A percentile compares a stretch with the other conserved stretches of the same genome.
Evolutionary conservation across 257 asterid species (phyloP).

Genomic region (Striga asiatica): DNA sequence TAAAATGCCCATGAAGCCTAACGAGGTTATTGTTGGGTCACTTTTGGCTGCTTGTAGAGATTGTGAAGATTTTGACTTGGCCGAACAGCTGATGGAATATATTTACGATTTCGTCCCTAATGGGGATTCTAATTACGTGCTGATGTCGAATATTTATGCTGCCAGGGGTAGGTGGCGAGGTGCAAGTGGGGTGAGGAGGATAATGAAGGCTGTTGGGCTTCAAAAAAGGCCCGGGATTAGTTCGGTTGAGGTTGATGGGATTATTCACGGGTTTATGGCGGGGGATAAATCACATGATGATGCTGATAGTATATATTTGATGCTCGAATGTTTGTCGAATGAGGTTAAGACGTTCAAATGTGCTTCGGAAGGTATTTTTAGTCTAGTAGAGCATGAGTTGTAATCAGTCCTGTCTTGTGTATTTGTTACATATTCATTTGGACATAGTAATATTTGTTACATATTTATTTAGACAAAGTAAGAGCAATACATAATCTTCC

Average conservation of each 20-base stretch:
- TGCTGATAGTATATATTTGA: conserved; percentile 22
- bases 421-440: not conserved
- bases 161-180: conserved; percentile 61
- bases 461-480: not conserved
- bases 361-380: conserved; percentile 15
- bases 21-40: conserved; percentile 62
- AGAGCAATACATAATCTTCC: conserved; percentile 4
- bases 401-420: not conserved
- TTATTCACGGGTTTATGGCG: conserved; percentile 39
- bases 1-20: conserved; percentile 62
- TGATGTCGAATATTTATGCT: conserved; percentile 65
- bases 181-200: conserved; percentile 60
- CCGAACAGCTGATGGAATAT: conserved; percentile 44
- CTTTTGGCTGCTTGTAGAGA: conserved; percentile 55
- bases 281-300: conserved; percentile 54
- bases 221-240: conserved; percentile 60
- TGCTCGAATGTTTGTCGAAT: conserved; percentile 34
- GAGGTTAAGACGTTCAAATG: conserved; percentile 26
- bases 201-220: conserved; percentile 63
- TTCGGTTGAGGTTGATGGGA: conserved; percentile 44
- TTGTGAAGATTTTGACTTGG: conserved; percentile 32
- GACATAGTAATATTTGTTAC: not conserved
- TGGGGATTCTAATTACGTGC: conserved; percentile 49
- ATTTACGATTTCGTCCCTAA: conserved; percentile 31
- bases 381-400: conserved; percentile 1